Evolutionary conservation across 73 alveolate species (phyloP).

Genomic region (Uronychia setigera): DNA sequence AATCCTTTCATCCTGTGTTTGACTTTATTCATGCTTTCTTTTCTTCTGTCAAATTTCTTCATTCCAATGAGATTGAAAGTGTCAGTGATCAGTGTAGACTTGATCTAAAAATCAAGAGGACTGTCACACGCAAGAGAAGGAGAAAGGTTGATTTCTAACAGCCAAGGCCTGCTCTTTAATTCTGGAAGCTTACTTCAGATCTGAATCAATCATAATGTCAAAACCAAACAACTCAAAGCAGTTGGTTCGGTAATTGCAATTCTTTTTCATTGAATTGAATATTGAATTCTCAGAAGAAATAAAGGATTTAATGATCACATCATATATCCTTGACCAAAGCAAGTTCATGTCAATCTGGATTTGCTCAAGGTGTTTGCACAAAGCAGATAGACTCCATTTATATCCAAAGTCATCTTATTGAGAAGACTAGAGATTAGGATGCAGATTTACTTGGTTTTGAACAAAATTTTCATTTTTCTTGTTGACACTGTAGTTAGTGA

Average conservation of each 20-base stretch:
- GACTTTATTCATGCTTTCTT: slow-evolving; percentile 61
- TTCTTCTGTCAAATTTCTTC: slow-evolving; percentile 55
- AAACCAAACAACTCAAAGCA: slow-evolving; percentile 51
- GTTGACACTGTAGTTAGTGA: slow-evolving; percentile 84
- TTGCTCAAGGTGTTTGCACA: slow-evolving; percentile 75
- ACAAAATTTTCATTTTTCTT: slow-evolving; percentile 87
- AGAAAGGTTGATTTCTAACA: slow-evolving; percentile 87
- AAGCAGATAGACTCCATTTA: slow-evolving; percentile 82
- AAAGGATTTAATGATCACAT: slow-evolving; percentile 77
- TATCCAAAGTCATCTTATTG: slow-evolving; percentile 86
- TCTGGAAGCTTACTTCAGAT: slow-evolving; percentile 80
- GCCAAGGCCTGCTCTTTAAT: slow-evolving; percentile 89
- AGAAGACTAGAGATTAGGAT: slow-evolving; percentile 51
- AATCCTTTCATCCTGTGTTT: slow-evolving; percentile 44
- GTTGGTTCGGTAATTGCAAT: slow-evolving; percentile 17
- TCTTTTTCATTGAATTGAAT: slow-evolving; percentile 20
- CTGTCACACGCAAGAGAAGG: slow-evolving; percentile 86
- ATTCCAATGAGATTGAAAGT: slow-evolving; percentile 85
- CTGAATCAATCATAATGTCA: slow-evolving; percentile 39
- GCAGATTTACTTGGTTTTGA: slow-evolving; percentile 59
- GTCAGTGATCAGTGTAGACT: slow-evolving; percentile 84
- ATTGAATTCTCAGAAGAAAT: slow-evolving; percentile 68
- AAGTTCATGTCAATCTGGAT: slow-evolving; percentile 74
- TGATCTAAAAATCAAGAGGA: slow-evolving; percentile 87
- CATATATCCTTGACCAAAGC: slow-evolving; percentile 83